Base-by-base conservation (phyloP, 495 filamentous ascomycete species). In the Endocarpon pusillum region DNA sequence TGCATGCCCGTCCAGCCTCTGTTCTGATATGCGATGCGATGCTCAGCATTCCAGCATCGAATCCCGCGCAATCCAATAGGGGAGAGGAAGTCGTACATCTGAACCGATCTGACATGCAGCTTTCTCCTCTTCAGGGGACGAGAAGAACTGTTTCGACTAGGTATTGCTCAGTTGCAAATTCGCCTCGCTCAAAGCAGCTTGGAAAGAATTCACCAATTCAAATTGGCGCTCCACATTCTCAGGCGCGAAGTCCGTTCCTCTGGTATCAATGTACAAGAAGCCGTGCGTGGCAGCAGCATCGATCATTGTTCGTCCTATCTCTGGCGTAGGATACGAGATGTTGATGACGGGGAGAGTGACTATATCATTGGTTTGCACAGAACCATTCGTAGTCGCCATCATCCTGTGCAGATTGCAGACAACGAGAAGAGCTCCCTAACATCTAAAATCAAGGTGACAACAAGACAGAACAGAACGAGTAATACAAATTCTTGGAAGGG, bases 1-100 rank as follows among this genome's bases (percentile, higher is more conserved):
- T 89, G 79, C 80, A 92, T 86, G 3, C 71, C 71, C 2, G 75
- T 71, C 89, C 89, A 97, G 16, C 87, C 89, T 21, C 71, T 70
- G 42, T 96, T 94, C 61, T 78, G 43, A 43, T 19, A 20, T n/a
- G n/a, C n/a, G n/a, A n/a, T n/a, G n/a, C 12, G 14, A 31, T 39
- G 42, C 21, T 36, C 1, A 32, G 32, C 21, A 39, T 20, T n/a
- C 21, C 11, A 16, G 44, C 21, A 34, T n/a, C 39, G 19, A 20
- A 1, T 32, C n/a, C 15, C 19, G 14, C 14, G 21, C 17, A 16
- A 6, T 31, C 4, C 21, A 7, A 36, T 2, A 19, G 18, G 7
- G 10, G n/a, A 9, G 19, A 11, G 34, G 42, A 40, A 16, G 39
- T 51, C 45, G 18, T 37, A 72, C 69, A 55, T 77, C 78, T 25